These are phyloP conservation scores for Colletotrichum sp. DNA, from an alignment of 2,329 filamentous ascomycete genomes.

Conservation along the genomic window DNA sequence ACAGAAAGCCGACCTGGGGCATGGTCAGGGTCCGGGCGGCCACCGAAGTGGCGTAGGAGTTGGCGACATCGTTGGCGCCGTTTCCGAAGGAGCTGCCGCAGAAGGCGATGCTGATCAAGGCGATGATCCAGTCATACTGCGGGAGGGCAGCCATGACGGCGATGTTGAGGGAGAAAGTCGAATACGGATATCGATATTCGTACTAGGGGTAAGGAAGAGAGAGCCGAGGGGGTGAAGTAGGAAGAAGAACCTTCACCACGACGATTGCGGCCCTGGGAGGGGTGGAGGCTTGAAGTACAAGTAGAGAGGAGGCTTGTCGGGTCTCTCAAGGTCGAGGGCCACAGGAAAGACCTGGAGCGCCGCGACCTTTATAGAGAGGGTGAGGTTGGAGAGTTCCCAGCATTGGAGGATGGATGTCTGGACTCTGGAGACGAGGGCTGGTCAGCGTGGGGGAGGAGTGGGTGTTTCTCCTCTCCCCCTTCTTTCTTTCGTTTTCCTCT, in stretches of 20 bases:
- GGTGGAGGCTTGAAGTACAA: not conserved
- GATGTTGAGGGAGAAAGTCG: not conserved
- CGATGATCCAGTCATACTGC: conserved; percentile 23
- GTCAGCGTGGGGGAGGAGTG: not conserved
- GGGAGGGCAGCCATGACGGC: conserved; percentile 9
- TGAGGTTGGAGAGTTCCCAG: not conserved
- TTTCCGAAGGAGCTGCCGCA: conserved; percentile 20
- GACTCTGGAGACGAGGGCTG: not conserved
- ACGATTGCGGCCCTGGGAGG: not conserved
- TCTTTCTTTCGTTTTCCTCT: not conserved
- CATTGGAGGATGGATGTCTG: not conserved
- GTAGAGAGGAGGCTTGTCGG: not conserved
- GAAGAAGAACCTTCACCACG: not conserved
- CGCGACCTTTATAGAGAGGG: conserved; percentile 12
- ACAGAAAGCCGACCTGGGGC: conserved; percentile 54
- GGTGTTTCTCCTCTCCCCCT: not conserved
- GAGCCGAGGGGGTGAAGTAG: not conserved
- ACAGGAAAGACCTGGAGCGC: not conserved
- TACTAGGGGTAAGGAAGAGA: not conserved
- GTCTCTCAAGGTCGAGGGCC: not conserved
- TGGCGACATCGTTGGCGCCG: conserved; percentile 30
- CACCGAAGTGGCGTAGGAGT: conserved; percentile 58
- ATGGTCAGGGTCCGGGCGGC: conserved; percentile 57
- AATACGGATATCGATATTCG: not conserved
- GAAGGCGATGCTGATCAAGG: conserved; percentile 19